Conservation (phyloP, 1,139 yeast genomes). For the Protomyces inundatus region DNA sequence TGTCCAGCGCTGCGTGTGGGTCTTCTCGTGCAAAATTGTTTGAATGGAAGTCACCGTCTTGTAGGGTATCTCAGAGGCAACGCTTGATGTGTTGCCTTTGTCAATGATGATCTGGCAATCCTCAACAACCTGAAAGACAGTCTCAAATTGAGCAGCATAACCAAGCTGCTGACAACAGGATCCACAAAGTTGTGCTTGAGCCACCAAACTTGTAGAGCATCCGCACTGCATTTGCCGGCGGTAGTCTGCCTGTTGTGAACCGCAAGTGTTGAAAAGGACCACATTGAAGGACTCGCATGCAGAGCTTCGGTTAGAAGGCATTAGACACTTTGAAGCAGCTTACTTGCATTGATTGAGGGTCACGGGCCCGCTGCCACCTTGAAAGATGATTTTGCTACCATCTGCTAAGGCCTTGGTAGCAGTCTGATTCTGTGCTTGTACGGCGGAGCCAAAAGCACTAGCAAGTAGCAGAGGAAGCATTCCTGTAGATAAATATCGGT, state of each 20-base stretch:
- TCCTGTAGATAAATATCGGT: too few species aligned
- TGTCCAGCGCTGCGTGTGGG: background rate
- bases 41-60: background rate
- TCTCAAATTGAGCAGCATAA: background rate
- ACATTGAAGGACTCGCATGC: constrained; percentile 12
- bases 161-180: constrained; percentile 11
- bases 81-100: constrained; percentile 14
- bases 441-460: too few species aligned
- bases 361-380: background rate
- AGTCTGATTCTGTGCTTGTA: too few species aligned
- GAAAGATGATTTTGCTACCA: background rate
- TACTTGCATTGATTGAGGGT: constrained; percentile 19
- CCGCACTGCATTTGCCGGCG: constrained; percentile 15
- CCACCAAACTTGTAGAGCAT: constrained; percentile 6
- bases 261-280: constrained; percentile 16
- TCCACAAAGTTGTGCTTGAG: constrained; percentile 2
- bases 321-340: background rate
- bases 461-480: too few species aligned
- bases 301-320: background rate
- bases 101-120: constrained; percentile 3
- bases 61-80: constrained; percentile 1
- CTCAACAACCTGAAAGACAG: constrained; percentile 2
- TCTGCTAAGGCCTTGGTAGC: background rate
- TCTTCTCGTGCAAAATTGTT: background rate
- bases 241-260: background rate